These are phyloP conservation scores for Sungouiella thailandica DNA, from an alignment of 805 yeast genomes.

Conservation along the genomic window DNA sequence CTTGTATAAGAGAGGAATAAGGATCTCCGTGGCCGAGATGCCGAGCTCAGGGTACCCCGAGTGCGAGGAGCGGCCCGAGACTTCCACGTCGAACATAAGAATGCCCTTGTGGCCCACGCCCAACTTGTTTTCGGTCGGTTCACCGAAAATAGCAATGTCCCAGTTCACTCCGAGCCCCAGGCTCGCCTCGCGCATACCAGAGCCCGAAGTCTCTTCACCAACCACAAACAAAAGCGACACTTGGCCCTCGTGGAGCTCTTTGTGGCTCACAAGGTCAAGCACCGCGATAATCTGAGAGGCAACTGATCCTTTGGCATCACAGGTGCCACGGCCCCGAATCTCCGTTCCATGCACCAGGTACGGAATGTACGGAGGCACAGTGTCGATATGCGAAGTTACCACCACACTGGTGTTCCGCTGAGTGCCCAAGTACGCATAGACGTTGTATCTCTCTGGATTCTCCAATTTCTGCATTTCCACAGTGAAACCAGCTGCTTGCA, in stretches of 20 bases:
- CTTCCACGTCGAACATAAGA: slow-evolving; percentile 36
- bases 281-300: slow-evolving; percentile 57
- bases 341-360: slow-evolving; percentile 44
- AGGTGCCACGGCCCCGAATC: slow-evolving; percentile 63
- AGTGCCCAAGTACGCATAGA: slow-evolving; percentile 52
- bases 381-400: slow-evolving; percentile 64
- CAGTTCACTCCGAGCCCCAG: slow-evolving; percentile 40
- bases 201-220: slow-evolving; percentile 67
- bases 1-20: slow-evolving; percentile 46
- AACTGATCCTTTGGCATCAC: slow-evolving; percentile 70
- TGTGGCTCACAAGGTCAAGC: slow-evolving; percentile 38
- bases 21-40: slow-evolving; percentile 52
- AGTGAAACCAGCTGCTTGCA: slow-evolving; percentile 42
- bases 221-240: slow-evolving; percentile 57
- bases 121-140: slow-evolving; percentile 65
- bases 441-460: slow-evolving; percentile 36
- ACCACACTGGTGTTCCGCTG: slow-evolving; percentile 44
- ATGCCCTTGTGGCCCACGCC: slow-evolving; percentile 70
- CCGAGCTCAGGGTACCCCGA: slow-evolving; percentile 71
- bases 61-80: slow-evolving; percentile 58
- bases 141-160: slow-evolving; percentile 66
- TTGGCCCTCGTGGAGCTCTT: slow-evolving; percentile 47
- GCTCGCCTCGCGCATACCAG: slow-evolving; percentile 52
- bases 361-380: slow-evolving; percentile 63
- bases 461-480: slow-evolving; percentile 41